These are phyloP conservation scores for Lithospermum erythrorhizon DNA, from an alignment of 257 asterid species.

Conservation along the genomic window DNA sequence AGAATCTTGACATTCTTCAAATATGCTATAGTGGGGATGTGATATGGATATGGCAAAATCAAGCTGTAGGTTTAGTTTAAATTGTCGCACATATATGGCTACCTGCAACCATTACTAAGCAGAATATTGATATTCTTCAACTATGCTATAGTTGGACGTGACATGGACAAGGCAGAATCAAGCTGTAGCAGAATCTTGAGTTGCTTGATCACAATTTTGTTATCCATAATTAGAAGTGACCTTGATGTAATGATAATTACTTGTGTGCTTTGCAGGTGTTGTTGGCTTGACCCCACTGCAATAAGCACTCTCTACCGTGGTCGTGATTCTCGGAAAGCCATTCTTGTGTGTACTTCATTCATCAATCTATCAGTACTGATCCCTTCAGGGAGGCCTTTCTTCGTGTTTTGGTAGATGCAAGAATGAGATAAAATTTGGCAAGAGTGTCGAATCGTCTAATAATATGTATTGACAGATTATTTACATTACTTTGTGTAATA, in stretches of 20 bases:
- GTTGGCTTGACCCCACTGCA: conserved; percentile 78
- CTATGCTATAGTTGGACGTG: too few species aligned
- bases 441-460: background rate
- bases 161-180: too few species aligned
- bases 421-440: background rate
- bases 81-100: too few species aligned
- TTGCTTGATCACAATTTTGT: background rate
- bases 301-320: conserved; percentile 10
- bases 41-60: too few species aligned
- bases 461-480: background rate
- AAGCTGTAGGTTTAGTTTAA: too few species aligned
- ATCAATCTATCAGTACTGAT: background rate
- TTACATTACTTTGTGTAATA: background rate
- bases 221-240: conserved; percentile 5
- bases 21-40: too few species aligned
- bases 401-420: background rate
- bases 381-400: background rate
- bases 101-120: too few species aligned
- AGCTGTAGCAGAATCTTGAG: background rate
- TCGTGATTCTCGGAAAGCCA: background rate
- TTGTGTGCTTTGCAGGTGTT: conserved; percentile 35
- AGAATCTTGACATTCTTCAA: background rate
- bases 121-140: too few species aligned
- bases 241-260: background rate
- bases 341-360: background rate